Conservation (phyloP, 192 early-diverging fungal genomes). For the Coemansia sp. region DNA sequence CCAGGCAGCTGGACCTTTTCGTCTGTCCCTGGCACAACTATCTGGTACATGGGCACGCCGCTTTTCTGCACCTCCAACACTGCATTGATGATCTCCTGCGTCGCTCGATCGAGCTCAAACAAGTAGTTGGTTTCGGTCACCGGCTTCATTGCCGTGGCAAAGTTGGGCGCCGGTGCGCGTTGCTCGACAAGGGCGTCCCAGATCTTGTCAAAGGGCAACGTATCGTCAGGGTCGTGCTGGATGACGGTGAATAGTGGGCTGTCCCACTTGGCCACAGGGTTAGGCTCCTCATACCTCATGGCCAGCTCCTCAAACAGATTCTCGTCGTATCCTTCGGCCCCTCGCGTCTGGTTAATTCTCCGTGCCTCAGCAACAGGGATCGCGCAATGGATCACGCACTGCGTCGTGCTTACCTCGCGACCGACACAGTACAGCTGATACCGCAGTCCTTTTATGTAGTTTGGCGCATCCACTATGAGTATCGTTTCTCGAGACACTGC, state of each 20-base stretch:
- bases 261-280: conserved; percentile 90
- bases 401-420: conserved; percentile 80
- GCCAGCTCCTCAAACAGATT: conserved; percentile 71
- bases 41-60: conserved; percentile 55
- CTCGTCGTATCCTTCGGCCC: conserved; percentile 48
- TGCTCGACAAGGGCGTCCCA: conserved; percentile 74
- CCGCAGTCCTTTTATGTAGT: conserved; percentile 98
- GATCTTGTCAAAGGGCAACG: conserved; percentile 66
- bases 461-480: conserved; percentile 90
- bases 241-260: conserved; percentile 90
- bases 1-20: conserved; percentile 62
- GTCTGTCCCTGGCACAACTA: conserved; percentile 60
- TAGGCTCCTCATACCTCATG: conserved; percentile 93
- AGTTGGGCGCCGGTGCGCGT: conserved; percentile 75
- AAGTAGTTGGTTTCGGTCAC: conserved; percentile 89
- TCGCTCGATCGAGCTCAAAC: conserved; percentile 83
- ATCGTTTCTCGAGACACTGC: conserved; percentile 78
- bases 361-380: conserved; percentile 58
- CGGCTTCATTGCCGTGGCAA: conserved; percentile 89
- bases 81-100: conserved; percentile 74
- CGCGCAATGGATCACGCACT: conserved; percentile 78
- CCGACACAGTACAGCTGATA: conserved; percentile 95
- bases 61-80: conserved; percentile 78
- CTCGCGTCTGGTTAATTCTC: conserved; percentile 55
- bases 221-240: conserved; percentile 60